Evolutionary conservation across 306 rosid species (phyloP).

Genomic region (Quercus rubra): DNA sequence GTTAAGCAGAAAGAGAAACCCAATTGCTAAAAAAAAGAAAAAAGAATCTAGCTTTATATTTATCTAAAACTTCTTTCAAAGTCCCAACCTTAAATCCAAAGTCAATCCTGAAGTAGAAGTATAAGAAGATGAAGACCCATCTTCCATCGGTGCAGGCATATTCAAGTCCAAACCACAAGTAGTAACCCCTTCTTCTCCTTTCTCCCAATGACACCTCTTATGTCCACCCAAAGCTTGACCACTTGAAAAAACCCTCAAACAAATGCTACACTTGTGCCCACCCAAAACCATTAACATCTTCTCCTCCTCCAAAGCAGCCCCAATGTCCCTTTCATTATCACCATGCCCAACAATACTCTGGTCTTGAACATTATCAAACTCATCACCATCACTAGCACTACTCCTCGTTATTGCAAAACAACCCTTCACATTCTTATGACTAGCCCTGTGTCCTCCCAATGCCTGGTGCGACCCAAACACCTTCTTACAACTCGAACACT

Average conservation of each 20-base stretch:
- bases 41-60: too few species aligned
- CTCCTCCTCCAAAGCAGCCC: neutral
- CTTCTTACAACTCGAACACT: conserved; percentile 75
- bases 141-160: conserved; percentile 42
- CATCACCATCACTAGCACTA: conserved; percentile 5
- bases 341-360: neutral
- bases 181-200: conserved; percentile 23
- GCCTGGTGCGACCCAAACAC: conserved; percentile 83
- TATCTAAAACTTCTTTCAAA: conserved; percentile 1
- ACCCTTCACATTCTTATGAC: conserved; percentile 71
- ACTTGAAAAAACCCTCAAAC: conserved; percentile 50
- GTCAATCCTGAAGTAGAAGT: conserved; percentile 25
- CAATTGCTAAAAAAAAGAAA: neutral
- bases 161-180: conserved; percentile 44
- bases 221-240: conserved; percentile 76
- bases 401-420: conserved; percentile 52
- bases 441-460: conserved; percentile 73
- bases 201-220: conserved; percentile 68
- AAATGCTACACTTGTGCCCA: conserved; percentile 47
- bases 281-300: conserved; percentile 24
- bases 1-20: neutral
- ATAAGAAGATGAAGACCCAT: conserved; percentile 20
- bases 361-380: neutral
- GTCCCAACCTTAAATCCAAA: conserved; percentile 77
- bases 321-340: neutral